These are phyloP conservation scores for Sicyos edulis DNA, from an alignment of 306 rosid species.

Conservation along the genomic window DNA sequence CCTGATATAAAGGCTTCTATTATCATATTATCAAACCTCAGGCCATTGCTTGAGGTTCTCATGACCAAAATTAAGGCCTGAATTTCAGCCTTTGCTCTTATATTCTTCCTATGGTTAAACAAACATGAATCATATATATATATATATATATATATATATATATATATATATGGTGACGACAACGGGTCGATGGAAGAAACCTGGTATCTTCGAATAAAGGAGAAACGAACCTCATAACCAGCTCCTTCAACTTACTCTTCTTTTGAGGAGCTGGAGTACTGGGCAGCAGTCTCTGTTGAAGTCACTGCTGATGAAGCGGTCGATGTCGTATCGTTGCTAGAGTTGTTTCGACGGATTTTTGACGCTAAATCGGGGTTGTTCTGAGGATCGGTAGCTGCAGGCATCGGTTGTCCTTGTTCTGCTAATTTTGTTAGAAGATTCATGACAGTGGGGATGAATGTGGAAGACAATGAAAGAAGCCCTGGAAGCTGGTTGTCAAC, in stretches of 20 bases:
- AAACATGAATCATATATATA: neutral
- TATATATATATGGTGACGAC: neutral
- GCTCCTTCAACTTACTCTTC: conserved; percentile 37
- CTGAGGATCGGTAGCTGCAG: conserved; percentile 43
- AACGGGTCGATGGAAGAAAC: conserved; percentile 5
- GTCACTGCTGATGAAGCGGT: conserved; percentile 60
- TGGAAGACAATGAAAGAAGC: conserved; percentile 63
- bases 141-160: neutral
- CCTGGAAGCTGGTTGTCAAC: conserved; percentile 70
- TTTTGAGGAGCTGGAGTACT: conserved; percentile 44
- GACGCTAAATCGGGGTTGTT: conserved; percentile 34
- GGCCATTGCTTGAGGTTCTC: conserved; percentile 11
- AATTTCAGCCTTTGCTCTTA: conserved; percentile 16
- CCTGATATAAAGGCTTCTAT: conserved; percentile 4
- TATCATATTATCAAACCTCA: conserved; percentile 10
- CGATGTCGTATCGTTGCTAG: conserved; percentile 37
- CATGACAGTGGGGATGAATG: conserved; percentile 77
- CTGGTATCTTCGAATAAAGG: conserved; percentile 31
- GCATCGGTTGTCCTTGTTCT: conserved; percentile 48
- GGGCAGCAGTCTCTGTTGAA: conserved; percentile 33
- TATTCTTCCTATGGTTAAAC: conserved; percentile 14
- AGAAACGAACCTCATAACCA: conserved; percentile 16
- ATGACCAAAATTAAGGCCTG: conserved; percentile 21
- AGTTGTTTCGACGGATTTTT: conserved; percentile 30
- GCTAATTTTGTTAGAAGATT: conserved; percentile 68